Conservation (phyloP, 805 yeast genomes). For the Candida maesae region DNA sequence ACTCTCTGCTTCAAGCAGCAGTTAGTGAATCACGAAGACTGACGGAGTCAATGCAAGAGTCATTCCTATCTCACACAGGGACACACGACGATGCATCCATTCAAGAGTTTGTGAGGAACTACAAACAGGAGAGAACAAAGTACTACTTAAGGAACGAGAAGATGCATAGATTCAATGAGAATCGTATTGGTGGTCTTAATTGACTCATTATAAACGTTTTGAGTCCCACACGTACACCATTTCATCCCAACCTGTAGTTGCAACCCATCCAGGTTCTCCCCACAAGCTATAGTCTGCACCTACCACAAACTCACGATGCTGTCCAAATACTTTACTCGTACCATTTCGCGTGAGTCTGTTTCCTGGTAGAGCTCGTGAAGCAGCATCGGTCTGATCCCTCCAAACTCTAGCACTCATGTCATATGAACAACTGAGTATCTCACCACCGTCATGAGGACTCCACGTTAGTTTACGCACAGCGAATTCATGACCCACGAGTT, state of each 20-base stretch:
- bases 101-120: constrained; percentile 37
- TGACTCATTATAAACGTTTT: constrained; percentile 32
- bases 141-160: constrained; percentile 46
- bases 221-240: constrained; percentile 89
- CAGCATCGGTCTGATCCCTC: constrained; percentile 65
- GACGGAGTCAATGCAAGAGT: constrained; percentile 32
- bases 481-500: constrained; percentile 80
- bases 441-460: constrained; percentile 83
- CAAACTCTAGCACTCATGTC: constrained; percentile 92
- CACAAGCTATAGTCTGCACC: constrained; percentile 95
- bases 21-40: constrained; percentile 31
- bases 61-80: constrained; percentile 28
- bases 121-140: constrained; percentile 36
- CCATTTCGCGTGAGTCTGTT: constrained; percentile 43
- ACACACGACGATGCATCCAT: constrained; percentile 30
- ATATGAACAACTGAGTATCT: constrained; percentile 72
- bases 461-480: constrained; percentile 81
- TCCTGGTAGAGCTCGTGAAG: constrained; percentile 45
- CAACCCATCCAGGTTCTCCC: constrained; percentile 96
- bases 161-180: constrained; percentile 40
- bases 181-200: constrained; percentile 22
- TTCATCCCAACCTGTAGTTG: constrained; percentile 96
- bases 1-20: constrained; percentile 27
- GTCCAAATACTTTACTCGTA: constrained; percentile 55
- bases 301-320: constrained; percentile 84